Evolutionary conservation across 495 filamentous ascomycete species (phyloP).

Genomic region (Hypoxylon subgilvum): DNA sequence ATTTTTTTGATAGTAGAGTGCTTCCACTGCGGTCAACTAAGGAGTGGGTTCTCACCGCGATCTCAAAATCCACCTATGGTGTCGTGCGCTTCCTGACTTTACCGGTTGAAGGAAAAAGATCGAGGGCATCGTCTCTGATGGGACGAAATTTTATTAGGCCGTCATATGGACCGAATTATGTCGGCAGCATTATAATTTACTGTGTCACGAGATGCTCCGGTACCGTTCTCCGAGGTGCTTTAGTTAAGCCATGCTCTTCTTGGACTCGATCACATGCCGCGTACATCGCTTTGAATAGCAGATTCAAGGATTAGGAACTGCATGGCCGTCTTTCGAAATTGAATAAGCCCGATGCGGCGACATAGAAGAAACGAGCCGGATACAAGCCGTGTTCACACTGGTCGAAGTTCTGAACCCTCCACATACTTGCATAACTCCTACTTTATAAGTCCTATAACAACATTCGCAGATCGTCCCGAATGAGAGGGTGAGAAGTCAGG

Average conservation of each 20-base stretch:
- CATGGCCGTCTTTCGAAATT: constrained; percentile 32
- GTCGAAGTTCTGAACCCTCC: constrained; percentile 21
- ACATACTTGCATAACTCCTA: too few species aligned
- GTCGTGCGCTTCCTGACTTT: too few species aligned
- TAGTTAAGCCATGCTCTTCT: constrained; percentile 25
- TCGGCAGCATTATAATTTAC: constrained; percentile 27
- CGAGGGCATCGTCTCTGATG: too few species aligned
- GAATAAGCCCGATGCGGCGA: constrained; percentile 31
- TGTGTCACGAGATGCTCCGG: constrained; percentile 38
- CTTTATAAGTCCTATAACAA: background rate
- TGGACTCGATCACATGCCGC: constrained; percentile 30
- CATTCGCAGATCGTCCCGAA: constrained; percentile 18
- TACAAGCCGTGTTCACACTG: constrained; percentile 16
- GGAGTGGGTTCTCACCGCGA: too few species aligned
- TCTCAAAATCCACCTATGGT: too few species aligned
- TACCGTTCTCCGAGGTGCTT: constrained; percentile 27
- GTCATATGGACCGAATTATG: constrained; percentile 30
- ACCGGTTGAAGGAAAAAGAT: too few species aligned
- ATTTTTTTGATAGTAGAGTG: too few species aligned
- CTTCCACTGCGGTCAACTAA: too few species aligned
- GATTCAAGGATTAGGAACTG: constrained; percentile 23
- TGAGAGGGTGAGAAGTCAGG: constrained; percentile 7
- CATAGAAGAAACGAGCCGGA: constrained; percentile 13
- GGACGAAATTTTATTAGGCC: too few species aligned
- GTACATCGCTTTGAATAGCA: constrained; percentile 21